Conservation (phyloP, 179 eudicot species). For the Monotropa hypopitys region DNA sequence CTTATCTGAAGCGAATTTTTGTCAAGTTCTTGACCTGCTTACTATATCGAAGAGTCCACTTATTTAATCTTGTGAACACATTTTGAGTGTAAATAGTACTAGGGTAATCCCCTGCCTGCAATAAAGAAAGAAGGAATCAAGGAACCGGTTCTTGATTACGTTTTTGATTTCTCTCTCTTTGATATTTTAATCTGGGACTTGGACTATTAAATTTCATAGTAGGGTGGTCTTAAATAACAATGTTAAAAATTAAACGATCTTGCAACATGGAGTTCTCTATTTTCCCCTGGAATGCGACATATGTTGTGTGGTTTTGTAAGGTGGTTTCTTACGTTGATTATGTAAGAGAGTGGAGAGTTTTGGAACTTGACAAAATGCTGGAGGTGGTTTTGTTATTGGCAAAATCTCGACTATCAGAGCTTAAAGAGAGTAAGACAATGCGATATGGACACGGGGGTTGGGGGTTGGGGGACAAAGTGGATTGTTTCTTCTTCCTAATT, state of each 20-base stretch:
- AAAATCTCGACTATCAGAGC: too few species aligned
- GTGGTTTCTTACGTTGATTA: background rate
- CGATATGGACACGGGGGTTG: too few species aligned
- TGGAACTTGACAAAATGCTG: background rate
- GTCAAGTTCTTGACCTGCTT: background rate
- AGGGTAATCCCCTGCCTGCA: background rate
- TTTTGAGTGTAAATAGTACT: background rate
- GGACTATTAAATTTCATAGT: background rate
- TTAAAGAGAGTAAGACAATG: background rate
- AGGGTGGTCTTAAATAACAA: background rate
- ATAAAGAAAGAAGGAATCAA: background rate
- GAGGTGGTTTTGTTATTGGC: background rate
- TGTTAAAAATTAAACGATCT: background rate
- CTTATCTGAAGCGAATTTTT: background rate
- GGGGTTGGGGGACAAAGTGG: too few species aligned
- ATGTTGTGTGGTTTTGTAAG: background rate
- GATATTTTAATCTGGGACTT: background rate
- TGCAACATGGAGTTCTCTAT: background rate
- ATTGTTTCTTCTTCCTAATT: background rate
- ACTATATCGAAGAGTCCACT: background rate
- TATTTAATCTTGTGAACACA: background rate
- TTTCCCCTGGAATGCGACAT: background rate
- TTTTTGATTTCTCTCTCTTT: background rate
- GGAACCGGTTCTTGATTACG: background rate
- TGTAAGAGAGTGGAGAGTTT: background rate